These are phyloP conservation scores for Mucor velutinosus DNA, from an alignment of 371 early-diverging fungal genomes.

Conservation along the genomic window DNA sequence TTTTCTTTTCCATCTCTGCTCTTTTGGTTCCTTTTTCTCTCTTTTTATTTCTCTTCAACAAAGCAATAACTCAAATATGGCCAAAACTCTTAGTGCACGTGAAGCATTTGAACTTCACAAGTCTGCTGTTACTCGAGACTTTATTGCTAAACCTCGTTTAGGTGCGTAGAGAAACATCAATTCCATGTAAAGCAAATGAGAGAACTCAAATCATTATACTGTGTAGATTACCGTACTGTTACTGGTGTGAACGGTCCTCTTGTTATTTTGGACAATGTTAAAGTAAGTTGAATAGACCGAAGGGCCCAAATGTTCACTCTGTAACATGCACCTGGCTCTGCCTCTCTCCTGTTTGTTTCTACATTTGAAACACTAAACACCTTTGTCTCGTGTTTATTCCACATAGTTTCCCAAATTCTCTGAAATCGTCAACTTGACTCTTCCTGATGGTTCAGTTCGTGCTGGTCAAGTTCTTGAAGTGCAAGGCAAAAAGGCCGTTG, in stretches of 20 bases:
- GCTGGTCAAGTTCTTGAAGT: constrained; percentile 99
- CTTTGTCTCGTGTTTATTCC: constrained; percentile 9
- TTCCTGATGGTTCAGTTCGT: constrained; percentile 96
- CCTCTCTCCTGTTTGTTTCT: constrained; percentile 4
- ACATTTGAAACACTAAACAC: neutral
- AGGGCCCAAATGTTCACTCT: neutral
- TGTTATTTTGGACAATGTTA: constrained; percentile 99
- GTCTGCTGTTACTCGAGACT: constrained; percentile 89
- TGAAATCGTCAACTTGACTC: constrained; percentile 98
- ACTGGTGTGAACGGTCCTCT: constrained; percentile 99
- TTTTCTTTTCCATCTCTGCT: neutral
- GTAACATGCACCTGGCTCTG: neutral
- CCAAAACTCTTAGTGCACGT: constrained; percentile 44
- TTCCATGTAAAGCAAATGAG: constrained; percentile 11
- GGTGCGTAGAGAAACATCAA: constrained; percentile 50
- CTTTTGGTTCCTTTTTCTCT: constrained; percentile 6
- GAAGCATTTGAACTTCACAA: constrained; percentile 74
- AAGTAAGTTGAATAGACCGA: constrained; percentile 54
- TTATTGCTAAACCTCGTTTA: constrained; percentile 86
- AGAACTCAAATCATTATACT: neutral
- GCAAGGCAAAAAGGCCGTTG: constrained; percentile 97
- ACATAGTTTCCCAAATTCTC: constrained; percentile 93
- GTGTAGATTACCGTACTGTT: constrained; percentile 96
- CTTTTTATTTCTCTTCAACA: neutral
- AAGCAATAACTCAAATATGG: constrained; percentile 38